Base-by-base conservation (phyloP, 202 grass and related monocot genomes). In the Carex arenaria region DNA sequence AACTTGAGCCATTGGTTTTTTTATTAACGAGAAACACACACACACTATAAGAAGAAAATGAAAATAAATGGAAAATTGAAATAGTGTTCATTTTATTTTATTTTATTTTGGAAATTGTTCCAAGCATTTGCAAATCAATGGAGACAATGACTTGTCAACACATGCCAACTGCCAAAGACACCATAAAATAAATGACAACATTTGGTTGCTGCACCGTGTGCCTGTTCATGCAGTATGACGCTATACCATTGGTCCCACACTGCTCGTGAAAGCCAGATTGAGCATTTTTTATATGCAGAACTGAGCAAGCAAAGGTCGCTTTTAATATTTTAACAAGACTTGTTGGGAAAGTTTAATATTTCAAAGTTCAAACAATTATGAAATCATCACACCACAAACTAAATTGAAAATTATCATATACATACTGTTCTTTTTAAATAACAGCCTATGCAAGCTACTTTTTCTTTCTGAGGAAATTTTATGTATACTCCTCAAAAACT, bases 71-170 rank as follows among this genome's bases (percentile, higher is more conserved):
- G 0, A 17, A 52, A 55, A 76, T 31, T 76, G 51, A 54, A 54
- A 22, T 54, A 51, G 3, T 47, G 10, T 14, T 9, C 0, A 13
- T 62, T 31, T 62, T 5, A 13, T 4, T 81, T 52, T 36, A 10
- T 13, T 66, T 72, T 26, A 26, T 26, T 81, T 54, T 64, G 64
- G 22, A 68, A 82, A 62, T 82, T 43, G n/a, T 63, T 82, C 55
- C 23, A 55, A 82, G 80, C 80, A 67, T 67, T 52, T 82, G 42
- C 62, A 55, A 19, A 51, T 60, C 61, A 28, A 67, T 67, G 1
- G 1, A 20, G 80, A 82, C 57, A 9, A 12, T 68, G 62, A 82
- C 62, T 68, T 66, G 64, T 65, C 59, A 81, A 30, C 23, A 78
- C 23, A 22, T 56, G 19, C 30, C 32, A 36, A 67, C 31, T 2